Conservation (phyloP, 2,329 filamentous ascomycete species). For the Seiridium cupressi region DNA sequence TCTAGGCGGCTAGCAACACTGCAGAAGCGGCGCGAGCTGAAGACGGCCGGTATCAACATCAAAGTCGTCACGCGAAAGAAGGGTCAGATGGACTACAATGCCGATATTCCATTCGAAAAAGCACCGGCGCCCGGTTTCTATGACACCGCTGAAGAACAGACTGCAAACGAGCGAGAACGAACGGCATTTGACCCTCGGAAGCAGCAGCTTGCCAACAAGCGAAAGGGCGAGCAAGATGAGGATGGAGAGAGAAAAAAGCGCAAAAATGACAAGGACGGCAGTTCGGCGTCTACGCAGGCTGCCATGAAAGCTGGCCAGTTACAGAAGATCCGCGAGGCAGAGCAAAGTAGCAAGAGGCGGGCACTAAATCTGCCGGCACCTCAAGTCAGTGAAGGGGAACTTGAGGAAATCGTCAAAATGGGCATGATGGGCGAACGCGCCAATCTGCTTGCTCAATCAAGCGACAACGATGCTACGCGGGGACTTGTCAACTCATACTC, state of each 20-base stretch:
- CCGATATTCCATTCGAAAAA: conserved; percentile 97
- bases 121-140: conserved; percentile 86
- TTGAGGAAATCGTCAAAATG: conserved; percentile 99
- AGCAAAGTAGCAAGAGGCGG: conserved; percentile 92
- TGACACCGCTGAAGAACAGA: conserved; percentile 82
- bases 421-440: conserved; percentile 90
- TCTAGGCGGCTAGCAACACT: conserved; percentile 84
- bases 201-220: conserved; percentile 85
- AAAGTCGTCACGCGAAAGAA: conserved; percentile 89
- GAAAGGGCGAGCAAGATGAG: conserved; percentile 88
- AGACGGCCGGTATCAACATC: conserved; percentile 97
- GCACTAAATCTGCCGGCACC: conserved; percentile 81
- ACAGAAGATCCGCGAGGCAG: conserved; percentile 92
- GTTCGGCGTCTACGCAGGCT: conserved; percentile 78
- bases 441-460: conserved; percentile 68
- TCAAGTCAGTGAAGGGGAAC: conserved; percentile 87
- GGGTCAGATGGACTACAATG: conserved; percentile 99
- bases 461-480: conserved; percentile 81
- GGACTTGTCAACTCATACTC: conserved; percentile 87
- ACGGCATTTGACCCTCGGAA: conserved; percentile 89
- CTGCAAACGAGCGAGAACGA: conserved; percentile 78
- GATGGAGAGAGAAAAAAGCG: conserved; percentile 77
- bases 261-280: conserved; percentile 82
- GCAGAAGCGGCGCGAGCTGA: conserved; percentile 94
- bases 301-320: conserved; percentile 91